Conservation (phyloP, 1,284 basidiomycete species). For the Papiliotrema laurentii region DNA sequence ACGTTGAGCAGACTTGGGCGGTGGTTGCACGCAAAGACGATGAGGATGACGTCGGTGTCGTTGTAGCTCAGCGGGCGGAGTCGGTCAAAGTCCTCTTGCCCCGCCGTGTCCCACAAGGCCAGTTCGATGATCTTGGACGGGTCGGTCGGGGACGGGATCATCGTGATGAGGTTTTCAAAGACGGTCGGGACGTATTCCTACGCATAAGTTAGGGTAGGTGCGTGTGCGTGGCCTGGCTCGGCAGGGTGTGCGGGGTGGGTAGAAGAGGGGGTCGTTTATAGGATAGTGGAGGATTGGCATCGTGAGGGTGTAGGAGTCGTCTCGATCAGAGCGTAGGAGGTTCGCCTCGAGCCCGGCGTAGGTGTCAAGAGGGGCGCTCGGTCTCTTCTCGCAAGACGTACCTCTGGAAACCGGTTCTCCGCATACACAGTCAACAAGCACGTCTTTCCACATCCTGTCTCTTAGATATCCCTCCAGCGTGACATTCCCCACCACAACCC, state of each 20-base stretch:
- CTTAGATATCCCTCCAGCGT: not conserved
- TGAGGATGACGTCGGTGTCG: constrained; percentile 92
- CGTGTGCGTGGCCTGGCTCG: not conserved
- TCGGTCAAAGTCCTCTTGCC: constrained; percentile 96
- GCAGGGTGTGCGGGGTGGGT: no score
- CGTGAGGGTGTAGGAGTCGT: no score
- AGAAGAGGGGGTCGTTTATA: no score
- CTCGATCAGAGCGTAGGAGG: constrained; percentile 1
- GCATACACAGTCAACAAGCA: constrained; percentile 63
- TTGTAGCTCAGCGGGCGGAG: constrained; percentile 91
- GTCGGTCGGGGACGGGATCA: constrained; percentile 68
- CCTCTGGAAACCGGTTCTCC: constrained; percentile 96
- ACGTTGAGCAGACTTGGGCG: constrained; percentile 92
- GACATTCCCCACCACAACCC: constrained; percentile 10
- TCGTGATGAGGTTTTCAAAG: constrained; percentile 95
- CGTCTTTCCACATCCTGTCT: constrained; percentile 57
- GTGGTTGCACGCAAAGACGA: constrained; percentile 96
- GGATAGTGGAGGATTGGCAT: no score
- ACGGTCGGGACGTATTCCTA: constrained; percentile 90
- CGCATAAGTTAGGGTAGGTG: not conserved
- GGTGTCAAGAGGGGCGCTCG: no score
- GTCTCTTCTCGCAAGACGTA: no score
- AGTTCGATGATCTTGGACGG: constrained; percentile 81
- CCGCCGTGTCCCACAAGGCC: constrained; percentile 96
- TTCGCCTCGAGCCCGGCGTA: no score